Conservation (phyloP, 352 stramenopile genomes). For the Pythium plurisporium region DNA sequence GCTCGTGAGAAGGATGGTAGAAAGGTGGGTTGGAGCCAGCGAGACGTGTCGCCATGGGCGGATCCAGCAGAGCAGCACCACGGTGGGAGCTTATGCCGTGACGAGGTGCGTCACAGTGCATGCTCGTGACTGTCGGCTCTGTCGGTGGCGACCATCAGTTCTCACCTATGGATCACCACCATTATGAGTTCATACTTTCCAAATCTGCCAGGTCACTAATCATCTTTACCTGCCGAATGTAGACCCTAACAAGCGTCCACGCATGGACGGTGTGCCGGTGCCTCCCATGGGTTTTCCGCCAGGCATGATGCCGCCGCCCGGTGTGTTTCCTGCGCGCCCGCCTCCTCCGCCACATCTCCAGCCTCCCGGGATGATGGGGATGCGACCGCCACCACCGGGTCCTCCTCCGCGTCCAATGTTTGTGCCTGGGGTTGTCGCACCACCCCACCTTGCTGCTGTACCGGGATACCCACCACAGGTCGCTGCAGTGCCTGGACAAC, state of each 20-base stretch:
- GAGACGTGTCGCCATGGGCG: too few species aligned
- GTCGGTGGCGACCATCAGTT: background rate
- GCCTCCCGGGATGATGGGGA: slow-evolving; percentile 39
- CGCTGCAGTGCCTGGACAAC: slow-evolving; percentile 7
- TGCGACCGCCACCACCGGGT: slow-evolving; percentile 44
- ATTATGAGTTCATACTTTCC: background rate
- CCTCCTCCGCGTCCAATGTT: slow-evolving; percentile 35
- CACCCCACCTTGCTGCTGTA: slow-evolving; percentile 16
- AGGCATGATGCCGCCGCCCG: slow-evolving; percentile 40
- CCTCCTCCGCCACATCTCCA: slow-evolving; percentile 46
- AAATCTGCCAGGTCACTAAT: background rate
- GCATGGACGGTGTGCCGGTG: slow-evolving; percentile 30
- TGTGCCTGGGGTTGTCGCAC: slow-evolving; percentile 26
- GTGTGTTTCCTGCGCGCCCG: slow-evolving; percentile 35
- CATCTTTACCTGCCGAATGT: background rate
- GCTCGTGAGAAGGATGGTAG: background rate
- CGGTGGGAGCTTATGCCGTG: too few species aligned
- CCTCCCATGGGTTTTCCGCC: slow-evolving; percentile 35
- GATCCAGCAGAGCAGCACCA: too few species aligned
- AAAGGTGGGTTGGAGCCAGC: background rate
- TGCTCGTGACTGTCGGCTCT: background rate
- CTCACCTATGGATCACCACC: background rate
- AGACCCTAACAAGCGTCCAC: slow-evolving; percentile 39
- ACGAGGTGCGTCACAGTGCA: slow-evolving; percentile 16
- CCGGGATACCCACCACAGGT: slow-evolving; percentile 21